A percentile compares a stretch with the other conserved stretches of the same genome.
These are phyloP conservation scores for Citrus hindsii DNA, from an alignment of 345 rosid genomes.

Conservation along the genomic window DNA sequence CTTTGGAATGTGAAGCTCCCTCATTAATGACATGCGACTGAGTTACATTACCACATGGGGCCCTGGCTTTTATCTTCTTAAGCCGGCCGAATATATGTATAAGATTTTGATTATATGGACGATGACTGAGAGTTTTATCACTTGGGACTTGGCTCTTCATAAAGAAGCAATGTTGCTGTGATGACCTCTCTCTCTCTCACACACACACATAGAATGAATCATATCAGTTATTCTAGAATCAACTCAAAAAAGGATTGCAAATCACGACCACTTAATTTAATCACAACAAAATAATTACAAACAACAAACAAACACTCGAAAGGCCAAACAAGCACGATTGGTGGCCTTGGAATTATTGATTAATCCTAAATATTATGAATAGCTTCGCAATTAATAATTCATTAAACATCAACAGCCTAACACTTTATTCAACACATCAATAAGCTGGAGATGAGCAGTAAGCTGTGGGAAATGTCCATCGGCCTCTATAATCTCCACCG, in stretches of 20 bases:
- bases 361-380: background rate
- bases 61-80: no score
- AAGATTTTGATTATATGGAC: no score
- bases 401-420: conserved; percentile 28
- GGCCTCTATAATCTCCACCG: conserved; percentile 50
- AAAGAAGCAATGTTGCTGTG: no score
- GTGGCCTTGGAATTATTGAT: background rate
- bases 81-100: no score
- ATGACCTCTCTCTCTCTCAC: no score
- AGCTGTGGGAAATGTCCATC: conserved; percentile 75
- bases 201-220: no score
- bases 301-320: background rate
- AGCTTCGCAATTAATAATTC: background rate
- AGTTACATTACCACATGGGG: no score
- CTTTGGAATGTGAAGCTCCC: no score
- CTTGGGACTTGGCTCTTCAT: no score
- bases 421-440: conserved; percentile 38
- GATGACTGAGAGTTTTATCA: no score
- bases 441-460: conserved; percentile 51
- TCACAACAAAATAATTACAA: background rate
- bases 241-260: background rate
- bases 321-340: background rate
- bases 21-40: no score
- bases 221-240: no score
- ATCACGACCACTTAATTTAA: background rate